Evolutionary conservation across 208 protist genomes (phyloP).

Genomic region (Angomonas deanei): DNA sequence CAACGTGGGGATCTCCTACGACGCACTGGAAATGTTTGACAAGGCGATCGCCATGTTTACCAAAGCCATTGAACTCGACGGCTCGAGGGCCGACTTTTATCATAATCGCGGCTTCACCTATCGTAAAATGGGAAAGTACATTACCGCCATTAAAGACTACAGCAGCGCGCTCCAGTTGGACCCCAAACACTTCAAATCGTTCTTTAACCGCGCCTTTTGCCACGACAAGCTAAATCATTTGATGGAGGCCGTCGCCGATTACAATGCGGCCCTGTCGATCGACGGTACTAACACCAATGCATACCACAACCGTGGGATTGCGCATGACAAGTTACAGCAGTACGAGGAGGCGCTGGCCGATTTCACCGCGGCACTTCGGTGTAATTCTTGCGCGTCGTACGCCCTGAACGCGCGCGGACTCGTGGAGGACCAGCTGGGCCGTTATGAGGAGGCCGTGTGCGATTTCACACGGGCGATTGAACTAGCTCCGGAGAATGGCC

Average conservation of each 20-base stretch:
- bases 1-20: constrained; percentile 85
- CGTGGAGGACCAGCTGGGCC: constrained; percentile 48
- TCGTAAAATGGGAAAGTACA: constrained; percentile 55
- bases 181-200: constrained; percentile 85
- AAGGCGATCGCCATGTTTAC: constrained; percentile 61
- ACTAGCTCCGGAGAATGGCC: constrained; percentile 49
- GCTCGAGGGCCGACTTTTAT: constrained; percentile 62
- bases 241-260: constrained; percentile 62
- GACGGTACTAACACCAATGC: constrained; percentile 65
- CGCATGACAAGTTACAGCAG: constrained; percentile 56
- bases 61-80: constrained; percentile 62
- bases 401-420: constrained; percentile 81
- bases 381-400: constrained; percentile 49
- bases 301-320: constrained; percentile 83
- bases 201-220: constrained; percentile 91
- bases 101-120: constrained; percentile 80
- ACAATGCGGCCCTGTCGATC: constrained; percentile 62
- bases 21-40: constrained; percentile 47
- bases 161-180: constrained; percentile 57
- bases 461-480: constrained; percentile 65
- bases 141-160: constrained; percentile 79
- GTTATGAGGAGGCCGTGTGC: constrained; percentile 45
- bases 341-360: constrained; percentile 66
- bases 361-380: constrained; percentile 57
- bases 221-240: constrained; percentile 72